A percentile compares a stretch with the other conserved stretches of the same genome.
These are phyloP conservation scores for Stachybotrys elegans DNA, from an alignment of 2,329 filamentous ascomycete genomes.

Conservation along the genomic window DNA sequence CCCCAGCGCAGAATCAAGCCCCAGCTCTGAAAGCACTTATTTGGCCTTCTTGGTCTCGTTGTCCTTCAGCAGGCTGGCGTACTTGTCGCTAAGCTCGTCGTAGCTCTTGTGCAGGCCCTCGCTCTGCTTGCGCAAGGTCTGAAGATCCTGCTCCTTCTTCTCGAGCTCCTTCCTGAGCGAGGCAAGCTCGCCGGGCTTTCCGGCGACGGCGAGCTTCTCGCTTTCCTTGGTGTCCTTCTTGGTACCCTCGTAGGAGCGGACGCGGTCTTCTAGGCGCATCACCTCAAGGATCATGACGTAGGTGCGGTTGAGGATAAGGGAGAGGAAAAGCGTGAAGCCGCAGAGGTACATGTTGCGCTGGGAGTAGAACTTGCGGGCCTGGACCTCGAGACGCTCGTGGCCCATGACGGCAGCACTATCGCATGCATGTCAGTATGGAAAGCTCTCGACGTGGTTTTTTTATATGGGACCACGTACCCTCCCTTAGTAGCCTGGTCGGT, in stretches of 20 bases:
- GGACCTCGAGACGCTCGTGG: slow-evolving; percentile 94
- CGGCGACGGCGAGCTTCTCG: slow-evolving; percentile 66
- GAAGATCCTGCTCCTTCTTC: slow-evolving; percentile 76
- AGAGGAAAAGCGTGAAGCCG: slow-evolving; percentile 98
- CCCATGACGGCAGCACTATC: slow-evolving; percentile 68
- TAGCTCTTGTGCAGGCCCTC: slow-evolving; percentile 82
- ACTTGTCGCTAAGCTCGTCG: slow-evolving; percentile 77
- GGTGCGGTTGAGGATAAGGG: slow-evolving; percentile 96
- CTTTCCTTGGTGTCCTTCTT: slow-evolving; percentile 58
- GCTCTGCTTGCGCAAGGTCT: slow-evolving; percentile 88
- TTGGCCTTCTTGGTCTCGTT: slow-evolving; percentile 52
- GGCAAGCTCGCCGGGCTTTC: slow-evolving; percentile 71
- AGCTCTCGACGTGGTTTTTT: background rate
- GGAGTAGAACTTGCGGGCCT: slow-evolving; percentile 99
- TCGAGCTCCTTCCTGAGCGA: slow-evolving; percentile 66
- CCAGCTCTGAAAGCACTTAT: slow-evolving; percentile 12
- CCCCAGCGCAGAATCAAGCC: no score
- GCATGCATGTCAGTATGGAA: background rate
- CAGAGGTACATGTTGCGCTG: slow-evolving; percentile 99
- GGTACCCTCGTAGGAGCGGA: slow-evolving; percentile 69
- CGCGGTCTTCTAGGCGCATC: slow-evolving; percentile 84
- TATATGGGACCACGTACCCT: slow-evolving; percentile 37
- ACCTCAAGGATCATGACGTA: slow-evolving; percentile 96
- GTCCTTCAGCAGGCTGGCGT: slow-evolving; percentile 52
- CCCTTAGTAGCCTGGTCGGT: slow-evolving; percentile 48